Conservation (phyloP, 306 rosid species). For the Comarum palustre region DNA sequence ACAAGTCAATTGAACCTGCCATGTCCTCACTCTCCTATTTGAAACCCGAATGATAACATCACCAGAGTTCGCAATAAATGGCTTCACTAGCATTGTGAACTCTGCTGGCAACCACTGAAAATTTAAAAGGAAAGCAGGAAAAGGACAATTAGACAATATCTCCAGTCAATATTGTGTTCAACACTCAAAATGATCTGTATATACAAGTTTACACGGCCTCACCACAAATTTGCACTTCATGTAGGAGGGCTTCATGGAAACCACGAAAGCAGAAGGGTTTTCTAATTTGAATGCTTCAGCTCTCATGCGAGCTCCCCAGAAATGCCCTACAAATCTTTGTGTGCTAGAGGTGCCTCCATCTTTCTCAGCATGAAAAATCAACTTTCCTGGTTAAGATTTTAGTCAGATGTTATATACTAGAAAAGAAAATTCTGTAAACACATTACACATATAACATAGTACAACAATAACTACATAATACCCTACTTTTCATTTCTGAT, state of each 20-base stretch:
- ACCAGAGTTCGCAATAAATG: background rate
- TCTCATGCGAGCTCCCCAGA: background rate
- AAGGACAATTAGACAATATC: background rate
- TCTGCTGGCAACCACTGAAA: conserved; percentile 1
- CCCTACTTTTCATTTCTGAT: background rate
- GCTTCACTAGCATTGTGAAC: conserved; percentile 7
- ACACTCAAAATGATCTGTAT: background rate
- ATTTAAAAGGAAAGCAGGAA: background rate
- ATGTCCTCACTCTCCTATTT: background rate
- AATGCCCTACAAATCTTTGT: background rate
- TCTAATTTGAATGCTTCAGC: background rate
- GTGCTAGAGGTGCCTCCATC: background rate
- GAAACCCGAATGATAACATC: background rate
- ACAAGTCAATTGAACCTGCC: background rate
- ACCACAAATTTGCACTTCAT: background rate
- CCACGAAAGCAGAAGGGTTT: background rate
- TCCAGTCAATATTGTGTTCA: background rate
- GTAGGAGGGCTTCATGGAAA: conserved; percentile 1
- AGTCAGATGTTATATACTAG: background rate
- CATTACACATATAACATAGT: background rate
- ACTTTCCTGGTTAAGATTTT: background rate
- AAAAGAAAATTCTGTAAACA: background rate
- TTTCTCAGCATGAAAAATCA: background rate
- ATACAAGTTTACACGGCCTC: background rate
- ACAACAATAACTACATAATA: background rate